Evolutionary conservation across 1,284 basidiomycete genomes (phyloP).

Genomic region (Pseudozyma tsukubaensis): DNA sequence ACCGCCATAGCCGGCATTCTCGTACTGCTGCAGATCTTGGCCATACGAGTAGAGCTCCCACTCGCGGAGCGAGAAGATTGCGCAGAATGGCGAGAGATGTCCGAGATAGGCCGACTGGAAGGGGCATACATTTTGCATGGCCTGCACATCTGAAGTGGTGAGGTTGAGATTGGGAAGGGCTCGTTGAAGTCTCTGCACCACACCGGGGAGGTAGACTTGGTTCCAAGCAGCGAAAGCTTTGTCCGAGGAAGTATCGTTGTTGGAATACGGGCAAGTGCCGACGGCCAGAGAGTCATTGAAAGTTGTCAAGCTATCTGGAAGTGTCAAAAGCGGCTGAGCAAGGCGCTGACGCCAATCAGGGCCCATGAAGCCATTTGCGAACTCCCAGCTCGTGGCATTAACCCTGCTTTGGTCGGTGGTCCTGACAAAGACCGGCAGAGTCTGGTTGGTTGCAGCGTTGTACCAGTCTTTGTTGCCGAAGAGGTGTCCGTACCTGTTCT

Average conservation of each 20-base stretch:
- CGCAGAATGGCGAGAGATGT: constrained; percentile 27
- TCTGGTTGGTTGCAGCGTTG: constrained; percentile 18
- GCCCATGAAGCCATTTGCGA: constrained; percentile 21
- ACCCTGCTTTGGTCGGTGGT: constrained; percentile 28
- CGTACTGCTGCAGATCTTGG: constrained; percentile 30
- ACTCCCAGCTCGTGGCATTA: constrained; percentile 22
- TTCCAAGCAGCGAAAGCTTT: constrained; percentile 26
- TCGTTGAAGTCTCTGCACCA: constrained; percentile 17
- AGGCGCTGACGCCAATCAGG: constrained; percentile 21
- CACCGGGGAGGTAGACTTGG: constrained; percentile 16
- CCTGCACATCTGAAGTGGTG: constrained; percentile 20
- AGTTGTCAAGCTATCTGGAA: constrained; percentile 17
- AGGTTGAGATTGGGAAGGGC: constrained; percentile 24
- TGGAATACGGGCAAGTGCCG: constrained; percentile 20
- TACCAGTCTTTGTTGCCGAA: constrained; percentile 21
- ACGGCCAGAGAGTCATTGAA: constrained; percentile 21
- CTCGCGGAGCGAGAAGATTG: constrained; percentile 16
- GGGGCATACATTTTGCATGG: constrained; percentile 28
- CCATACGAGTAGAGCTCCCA: constrained; percentile 32
- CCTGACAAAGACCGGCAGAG: constrained; percentile 20
- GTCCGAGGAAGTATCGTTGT: constrained; percentile 24
- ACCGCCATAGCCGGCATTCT: constrained; percentile 20
- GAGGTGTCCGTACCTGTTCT: constrained; percentile 18
- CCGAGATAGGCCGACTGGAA: constrained; percentile 28
- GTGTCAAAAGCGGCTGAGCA: constrained; percentile 14